These are phyloP conservation scores for Taphrina pruni DNA, from an alignment of 1,139 yeast species.

Conservation along the genomic window DNA sequence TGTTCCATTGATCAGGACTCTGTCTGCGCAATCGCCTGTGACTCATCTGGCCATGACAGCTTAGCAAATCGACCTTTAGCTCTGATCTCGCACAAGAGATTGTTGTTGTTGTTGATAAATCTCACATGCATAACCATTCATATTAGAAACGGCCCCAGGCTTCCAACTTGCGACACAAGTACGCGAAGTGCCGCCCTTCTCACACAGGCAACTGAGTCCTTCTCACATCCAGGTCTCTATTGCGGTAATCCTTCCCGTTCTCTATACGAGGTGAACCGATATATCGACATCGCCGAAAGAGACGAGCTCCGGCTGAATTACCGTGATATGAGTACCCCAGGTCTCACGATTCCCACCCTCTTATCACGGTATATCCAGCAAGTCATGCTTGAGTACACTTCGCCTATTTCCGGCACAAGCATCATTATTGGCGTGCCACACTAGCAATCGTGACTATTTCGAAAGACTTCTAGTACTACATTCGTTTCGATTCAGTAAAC, in stretches of 20 bases:
- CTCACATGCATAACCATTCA: background rate
- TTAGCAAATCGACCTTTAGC: background rate
- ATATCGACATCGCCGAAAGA: background rate
- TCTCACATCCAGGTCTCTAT: too few species aligned
- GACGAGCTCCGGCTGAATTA: background rate
- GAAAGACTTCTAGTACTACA: too few species aligned
- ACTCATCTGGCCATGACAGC: conserved; percentile 11
- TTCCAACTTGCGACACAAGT: background rate
- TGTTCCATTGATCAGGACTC: conserved; percentile 27
- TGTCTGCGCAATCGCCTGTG: background rate
- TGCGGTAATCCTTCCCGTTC: too few species aligned
- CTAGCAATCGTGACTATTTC: too few species aligned
- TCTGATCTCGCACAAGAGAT: background rate
- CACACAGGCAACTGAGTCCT: background rate
- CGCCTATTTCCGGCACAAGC: background rate
- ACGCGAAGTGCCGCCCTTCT: background rate
- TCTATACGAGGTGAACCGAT: too few species aligned
- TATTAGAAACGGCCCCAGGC: background rate
- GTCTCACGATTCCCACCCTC: background rate
- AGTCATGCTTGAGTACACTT: background rate
- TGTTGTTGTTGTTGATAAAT: conserved; percentile 5
- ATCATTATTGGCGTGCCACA: too few species aligned
- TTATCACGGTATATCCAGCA: too few species aligned
- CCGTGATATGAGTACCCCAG: background rate
- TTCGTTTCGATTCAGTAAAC: too few species aligned